phyloP scores from a whole-genome alignment of 306 rosid species.

The Quercus agrifolia region DNA sequence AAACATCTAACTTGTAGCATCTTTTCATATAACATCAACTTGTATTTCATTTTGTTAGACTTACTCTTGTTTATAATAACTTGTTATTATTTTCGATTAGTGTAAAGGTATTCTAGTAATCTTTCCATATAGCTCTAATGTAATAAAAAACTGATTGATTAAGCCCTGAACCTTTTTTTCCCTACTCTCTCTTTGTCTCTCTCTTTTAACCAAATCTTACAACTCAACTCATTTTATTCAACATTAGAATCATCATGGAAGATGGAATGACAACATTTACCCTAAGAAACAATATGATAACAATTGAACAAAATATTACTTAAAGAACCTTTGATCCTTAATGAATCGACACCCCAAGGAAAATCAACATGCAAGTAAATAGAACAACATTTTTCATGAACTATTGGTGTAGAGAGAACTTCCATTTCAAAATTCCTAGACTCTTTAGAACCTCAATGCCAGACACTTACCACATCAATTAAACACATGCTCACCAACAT shows the following conservation, averaged over 20 bases:
- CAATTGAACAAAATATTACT: neutral
- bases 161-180: too few species aligned
- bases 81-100: too few species aligned
- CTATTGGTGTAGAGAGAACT: neutral
- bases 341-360: neutral
- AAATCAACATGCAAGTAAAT: neutral
- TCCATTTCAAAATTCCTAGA: neutral
- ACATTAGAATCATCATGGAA: neutral
- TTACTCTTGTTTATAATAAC: too few species aligned
- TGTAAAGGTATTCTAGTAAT: too few species aligned
- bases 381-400: neutral
- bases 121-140: too few species aligned
- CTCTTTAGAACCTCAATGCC: neutral
- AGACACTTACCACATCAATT: neutral
- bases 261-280: neutral
- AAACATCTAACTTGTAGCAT: neutral
- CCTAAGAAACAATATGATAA: neutral
- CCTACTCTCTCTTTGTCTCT: too few species aligned
- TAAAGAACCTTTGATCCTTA: neutral
- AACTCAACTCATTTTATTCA: neutral
- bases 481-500: neutral
- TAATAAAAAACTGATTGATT: too few species aligned
- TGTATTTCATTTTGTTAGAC: neutral
- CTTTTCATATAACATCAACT: neutral
- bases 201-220: too few species aligned